Percentiles rank a stretch among this genome's conserved stretches.
Evolutionary conservation across 306 rosid species (phyloP).

Genomic region (Cucurbita pepo): DNA sequence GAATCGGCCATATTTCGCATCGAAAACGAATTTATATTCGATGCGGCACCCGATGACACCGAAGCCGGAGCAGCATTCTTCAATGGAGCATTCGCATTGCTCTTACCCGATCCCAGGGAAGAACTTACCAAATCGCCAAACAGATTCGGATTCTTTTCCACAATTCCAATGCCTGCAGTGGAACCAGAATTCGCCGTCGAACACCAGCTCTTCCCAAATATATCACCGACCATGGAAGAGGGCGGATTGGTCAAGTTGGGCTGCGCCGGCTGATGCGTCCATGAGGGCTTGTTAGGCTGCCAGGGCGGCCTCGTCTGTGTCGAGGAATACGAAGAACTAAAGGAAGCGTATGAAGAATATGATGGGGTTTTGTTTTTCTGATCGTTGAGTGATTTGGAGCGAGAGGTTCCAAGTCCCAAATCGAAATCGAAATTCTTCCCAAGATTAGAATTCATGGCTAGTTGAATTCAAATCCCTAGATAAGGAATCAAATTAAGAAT

Average conservation of each 20-base stretch:
- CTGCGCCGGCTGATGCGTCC: constrained; percentile 79
- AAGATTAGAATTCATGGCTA: constrained; percentile 30
- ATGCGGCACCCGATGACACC: neutral
- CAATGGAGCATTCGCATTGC: constrained; percentile 34
- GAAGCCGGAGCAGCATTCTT: constrained; percentile 32
- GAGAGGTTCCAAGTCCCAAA: constrained; percentile 71
- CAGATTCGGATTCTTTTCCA: constrained; percentile 65
- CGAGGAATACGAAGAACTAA: constrained; percentile 10
- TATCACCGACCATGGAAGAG: constrained; percentile 83
- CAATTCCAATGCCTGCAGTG: constrained; percentile 28
- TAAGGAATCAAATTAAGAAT: neutral
- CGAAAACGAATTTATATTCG: constrained; percentile 39
- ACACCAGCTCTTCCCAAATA: constrained; percentile 74
- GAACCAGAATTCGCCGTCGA: constrained; percentile 33
- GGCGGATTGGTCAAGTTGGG: constrained; percentile 32
- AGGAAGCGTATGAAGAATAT: constrained; percentile 18
- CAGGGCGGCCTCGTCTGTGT: constrained; percentile 36
- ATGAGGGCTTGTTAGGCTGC: constrained; percentile 57
- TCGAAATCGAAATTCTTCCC: constrained; percentile 63
- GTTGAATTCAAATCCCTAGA: constrained; percentile 7
- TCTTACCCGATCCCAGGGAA: constrained; percentile 53
- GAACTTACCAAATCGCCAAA: constrained; percentile 82
- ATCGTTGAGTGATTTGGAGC: constrained; percentile 66
- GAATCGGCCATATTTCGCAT: constrained; percentile 53
- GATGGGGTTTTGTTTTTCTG: constrained; percentile 50